A percentile compares a stretch with the other conserved stretches of the same genome.
Conservation (phyloP, 352 stramenopile species). For the Pythium diclinum region DNA sequence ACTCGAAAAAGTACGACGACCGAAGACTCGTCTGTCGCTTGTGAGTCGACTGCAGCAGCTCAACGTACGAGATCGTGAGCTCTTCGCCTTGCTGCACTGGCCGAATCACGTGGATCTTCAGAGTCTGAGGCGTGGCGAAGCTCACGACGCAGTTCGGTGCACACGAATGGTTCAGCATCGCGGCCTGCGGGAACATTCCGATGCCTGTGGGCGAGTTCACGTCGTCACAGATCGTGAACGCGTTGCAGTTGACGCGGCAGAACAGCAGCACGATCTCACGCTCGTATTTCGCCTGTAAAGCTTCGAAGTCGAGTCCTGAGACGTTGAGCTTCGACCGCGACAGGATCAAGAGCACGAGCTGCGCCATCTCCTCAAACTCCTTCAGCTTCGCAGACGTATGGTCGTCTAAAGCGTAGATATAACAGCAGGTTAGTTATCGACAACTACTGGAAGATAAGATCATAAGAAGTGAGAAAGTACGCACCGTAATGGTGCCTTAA, state of each 20-base stretch:
- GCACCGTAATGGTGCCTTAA: conserved; percentile 46
- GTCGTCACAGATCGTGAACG: conserved; percentile 62
- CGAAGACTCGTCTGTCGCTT: conserved; percentile 35
- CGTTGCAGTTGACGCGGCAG: conserved; percentile 76
- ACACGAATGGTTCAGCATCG: conserved; percentile 79
- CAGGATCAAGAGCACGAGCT: conserved; percentile 56
- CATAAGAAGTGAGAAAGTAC: not conserved
- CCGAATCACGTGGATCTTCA: conserved; percentile 48
- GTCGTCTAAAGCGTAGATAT: conserved; percentile 26
- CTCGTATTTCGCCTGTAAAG: conserved; percentile 32
- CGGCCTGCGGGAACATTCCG: conserved; percentile 55
- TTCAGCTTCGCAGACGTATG: conserved; percentile 35
- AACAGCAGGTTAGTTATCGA: not conserved
- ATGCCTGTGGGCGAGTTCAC: conserved; percentile 49
- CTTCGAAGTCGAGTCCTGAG: conserved; percentile 22
- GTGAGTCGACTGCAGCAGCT: conserved; percentile 52
- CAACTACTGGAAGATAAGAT: not conserved
- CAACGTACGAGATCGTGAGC: conserved; percentile 70
- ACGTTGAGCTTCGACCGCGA: conserved; percentile 39
- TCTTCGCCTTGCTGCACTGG: conserved; percentile 45
- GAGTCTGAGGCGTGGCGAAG: conserved; percentile 40
- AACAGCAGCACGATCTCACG: conserved; percentile 50
- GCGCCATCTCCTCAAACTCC: conserved; percentile 56
- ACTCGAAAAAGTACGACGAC: conserved; percentile 73
- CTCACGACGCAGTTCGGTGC: conserved; percentile 70